Conservation (phyloP, 148 eudicot genomes). For the Amaranthus hypochondriacus region DNA sequence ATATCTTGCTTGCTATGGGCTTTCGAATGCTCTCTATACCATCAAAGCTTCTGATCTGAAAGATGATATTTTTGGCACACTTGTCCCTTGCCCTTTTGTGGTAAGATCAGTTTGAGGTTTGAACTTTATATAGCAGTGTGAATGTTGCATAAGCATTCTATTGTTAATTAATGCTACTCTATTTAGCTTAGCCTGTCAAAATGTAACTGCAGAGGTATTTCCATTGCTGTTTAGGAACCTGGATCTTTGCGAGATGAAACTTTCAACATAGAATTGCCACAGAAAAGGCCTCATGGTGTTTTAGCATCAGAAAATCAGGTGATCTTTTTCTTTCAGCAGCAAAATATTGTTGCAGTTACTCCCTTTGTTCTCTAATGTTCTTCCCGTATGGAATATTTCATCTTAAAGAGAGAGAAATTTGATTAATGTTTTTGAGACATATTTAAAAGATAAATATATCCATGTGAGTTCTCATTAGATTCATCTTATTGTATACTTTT, state of each 20-base stretch:
- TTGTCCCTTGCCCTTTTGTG: constrained; percentile 63
- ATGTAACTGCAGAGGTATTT: constrained; percentile 20
- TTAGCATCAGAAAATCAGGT: constrained; percentile 50
- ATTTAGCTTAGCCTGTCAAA: not conserved
- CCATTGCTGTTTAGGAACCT: constrained; percentile 50
- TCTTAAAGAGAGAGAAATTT: no score
- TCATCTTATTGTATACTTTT: no score
- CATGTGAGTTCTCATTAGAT: no score
- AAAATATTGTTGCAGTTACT: not conserved
- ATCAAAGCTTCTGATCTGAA: constrained; percentile 76
- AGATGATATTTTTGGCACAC: constrained; percentile 67
- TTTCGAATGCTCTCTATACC: constrained; percentile 76
- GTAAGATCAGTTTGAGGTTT: constrained; percentile 26
- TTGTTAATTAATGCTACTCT: not conserved
- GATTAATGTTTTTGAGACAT: no score
- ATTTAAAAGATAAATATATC: no score
- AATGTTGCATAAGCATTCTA: not conserved
- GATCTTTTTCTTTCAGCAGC: constrained; percentile 14
- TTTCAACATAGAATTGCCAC: constrained; percentile 30
- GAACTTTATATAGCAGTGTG: not conserved
- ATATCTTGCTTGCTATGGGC: constrained; percentile 61
- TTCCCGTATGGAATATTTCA: no score
- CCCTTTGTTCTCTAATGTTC: not conserved
- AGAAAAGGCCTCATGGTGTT: constrained; percentile 53
- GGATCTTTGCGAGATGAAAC: constrained; percentile 38